Evolutionary conservation across 768 basidiomycete species (phyloP).

Genomic region (Bullera alba): DNA sequence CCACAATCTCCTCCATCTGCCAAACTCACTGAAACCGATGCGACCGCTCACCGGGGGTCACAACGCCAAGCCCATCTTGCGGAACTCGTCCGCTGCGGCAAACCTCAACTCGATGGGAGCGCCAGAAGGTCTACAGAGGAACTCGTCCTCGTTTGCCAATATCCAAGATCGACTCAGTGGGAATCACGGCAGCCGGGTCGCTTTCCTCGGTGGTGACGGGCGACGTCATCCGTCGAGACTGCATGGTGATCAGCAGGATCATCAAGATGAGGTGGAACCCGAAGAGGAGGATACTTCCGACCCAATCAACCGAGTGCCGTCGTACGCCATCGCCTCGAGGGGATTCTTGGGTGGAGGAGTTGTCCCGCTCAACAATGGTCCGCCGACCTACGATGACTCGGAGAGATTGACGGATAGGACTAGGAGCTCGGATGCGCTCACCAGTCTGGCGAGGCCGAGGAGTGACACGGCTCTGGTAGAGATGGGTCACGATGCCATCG

Average conservation of each 20-base stretch:
- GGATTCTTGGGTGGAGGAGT: conserved; percentile 85
- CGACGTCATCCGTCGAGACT: neutral
- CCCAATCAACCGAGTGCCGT: conserved; percentile 68
- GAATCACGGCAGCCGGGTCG: neutral
- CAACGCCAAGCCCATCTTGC: conserved; percentile 30
- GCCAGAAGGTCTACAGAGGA: conserved; percentile 14
- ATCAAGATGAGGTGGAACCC: conserved; percentile 1
- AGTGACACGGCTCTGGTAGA: conserved; percentile 36
- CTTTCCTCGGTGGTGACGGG: neutral
- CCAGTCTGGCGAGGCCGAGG: conserved; percentile 13
- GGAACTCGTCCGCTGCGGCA: conserved; percentile 24
- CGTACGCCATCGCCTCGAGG: conserved; percentile 72
- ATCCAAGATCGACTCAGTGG: conserved; percentile 3
- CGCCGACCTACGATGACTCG: conserved; percentile 83
- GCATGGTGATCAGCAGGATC: conserved; percentile 1
- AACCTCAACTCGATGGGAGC: neutral
- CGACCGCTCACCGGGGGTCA: conserved; percentile 20
- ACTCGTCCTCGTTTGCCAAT: conserved; percentile 17
- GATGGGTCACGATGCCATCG: conserved; percentile 19
- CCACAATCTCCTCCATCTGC: conserved; percentile 35
- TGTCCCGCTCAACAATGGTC: conserved; percentile 69
- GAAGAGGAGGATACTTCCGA: conserved; percentile 26
- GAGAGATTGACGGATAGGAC: conserved; percentile 31
- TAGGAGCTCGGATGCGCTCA: conserved; percentile 2
- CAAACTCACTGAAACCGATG: conserved; percentile 32